Evolutionary conservation across 2,329 filamentous ascomycete genomes (phyloP).

Genomic region (Colletotrichum liaoningense): DNA sequence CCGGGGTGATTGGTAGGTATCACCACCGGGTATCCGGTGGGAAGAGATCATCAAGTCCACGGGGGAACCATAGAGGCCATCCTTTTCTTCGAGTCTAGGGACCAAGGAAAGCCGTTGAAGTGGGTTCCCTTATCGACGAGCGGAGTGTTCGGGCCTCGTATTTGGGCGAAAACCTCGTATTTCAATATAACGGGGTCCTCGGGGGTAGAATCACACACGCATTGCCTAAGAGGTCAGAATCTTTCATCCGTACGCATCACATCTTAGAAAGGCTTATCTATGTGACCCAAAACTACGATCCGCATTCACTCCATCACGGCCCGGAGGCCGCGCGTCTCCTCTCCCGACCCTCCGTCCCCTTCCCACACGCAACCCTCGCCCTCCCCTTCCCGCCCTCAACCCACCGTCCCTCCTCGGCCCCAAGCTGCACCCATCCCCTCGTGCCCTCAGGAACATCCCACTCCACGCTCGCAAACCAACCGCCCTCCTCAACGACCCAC

Average conservation of each 20-base stretch:
- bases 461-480: constrained; percentile 19
- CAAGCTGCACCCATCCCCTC: constrained; percentile 30
- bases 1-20: background rate
- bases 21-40: background rate
- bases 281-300: no score
- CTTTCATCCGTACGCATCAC: no score
- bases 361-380: background rate
- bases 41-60: background rate
- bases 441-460: constrained; percentile 32
- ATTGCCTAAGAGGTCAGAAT: no score
- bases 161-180: background rate
- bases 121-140: background rate
- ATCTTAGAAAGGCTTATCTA: no score
- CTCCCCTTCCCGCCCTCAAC: constrained; percentile 24
- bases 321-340: background rate
- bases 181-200: background rate
- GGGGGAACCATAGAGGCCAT: background rate
- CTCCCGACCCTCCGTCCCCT: background rate
- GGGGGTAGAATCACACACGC: no score
- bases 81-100: background rate
- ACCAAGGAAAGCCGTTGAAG: background rate
- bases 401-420: constrained; percentile 18
- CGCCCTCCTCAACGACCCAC: constrained; percentile 16
- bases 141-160: background rate
- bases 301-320: background rate